Evolutionary conservation across 352 stramenopile species (phyloP).

Genomic region (Globisporangium heterothallicum): DNA sequence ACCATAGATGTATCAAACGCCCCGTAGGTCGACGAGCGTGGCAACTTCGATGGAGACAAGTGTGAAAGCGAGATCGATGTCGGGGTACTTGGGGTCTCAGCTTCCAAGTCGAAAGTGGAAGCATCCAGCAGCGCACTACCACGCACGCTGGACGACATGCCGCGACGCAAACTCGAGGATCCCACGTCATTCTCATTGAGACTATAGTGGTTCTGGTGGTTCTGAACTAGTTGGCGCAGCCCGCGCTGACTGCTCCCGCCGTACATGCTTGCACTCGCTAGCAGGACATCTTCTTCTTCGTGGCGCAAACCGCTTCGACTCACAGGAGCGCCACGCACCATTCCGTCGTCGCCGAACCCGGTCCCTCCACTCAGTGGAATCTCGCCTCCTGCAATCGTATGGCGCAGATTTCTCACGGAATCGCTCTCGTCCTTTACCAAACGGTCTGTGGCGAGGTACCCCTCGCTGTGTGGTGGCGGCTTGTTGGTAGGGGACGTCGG

Average conservation of each 20-base stretch:
- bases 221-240: constrained; percentile 65
- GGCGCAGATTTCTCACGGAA: constrained; percentile 17
- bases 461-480: constrained; percentile 8
- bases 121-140: background rate
- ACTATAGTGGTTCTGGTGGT: constrained; percentile 64
- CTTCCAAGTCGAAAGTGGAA: constrained; percentile 13
- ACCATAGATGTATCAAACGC: constrained; percentile 45
- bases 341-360: constrained; percentile 32
- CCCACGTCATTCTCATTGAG: constrained; percentile 44
- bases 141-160: constrained; percentile 7
- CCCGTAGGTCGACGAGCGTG: constrained; percentile 39
- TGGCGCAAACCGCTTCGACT: constrained; percentile 53
- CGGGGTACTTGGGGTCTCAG: background rate
- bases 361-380: constrained; percentile 7
- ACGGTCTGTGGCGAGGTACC: background rate
- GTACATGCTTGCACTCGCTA: constrained; percentile 70
- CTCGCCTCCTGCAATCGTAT: constrained; percentile 23
- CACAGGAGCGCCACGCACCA: constrained; percentile 38
- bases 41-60: constrained; percentile 17
- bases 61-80: constrained; percentile 18
- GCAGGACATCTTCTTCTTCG: constrained; percentile 70
- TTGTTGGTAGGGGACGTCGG: background rate
- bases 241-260: constrained; percentile 59
- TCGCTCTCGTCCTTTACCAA: constrained; percentile 5
- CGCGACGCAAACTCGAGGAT: constrained; percentile 22